Evolutionary conservation across 108 stramenopile genomes (phyloP).

Genomic region (Skeletonema costatum): DNA sequence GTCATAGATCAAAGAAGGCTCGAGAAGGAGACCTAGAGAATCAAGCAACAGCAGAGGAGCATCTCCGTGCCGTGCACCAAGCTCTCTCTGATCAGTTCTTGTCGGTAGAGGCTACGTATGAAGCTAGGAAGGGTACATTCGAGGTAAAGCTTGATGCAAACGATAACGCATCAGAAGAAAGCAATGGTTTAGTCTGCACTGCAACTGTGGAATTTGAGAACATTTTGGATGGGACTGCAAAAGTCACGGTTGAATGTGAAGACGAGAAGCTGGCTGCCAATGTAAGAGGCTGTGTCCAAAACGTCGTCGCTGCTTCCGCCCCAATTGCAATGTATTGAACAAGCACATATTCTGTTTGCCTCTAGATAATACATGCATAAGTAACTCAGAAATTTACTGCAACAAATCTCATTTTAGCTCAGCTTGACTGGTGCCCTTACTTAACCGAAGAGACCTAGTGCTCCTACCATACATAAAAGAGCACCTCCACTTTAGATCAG

Average conservation of each 20-base stretch:
- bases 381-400: no score
- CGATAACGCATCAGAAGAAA: slow-evolving; percentile 27
- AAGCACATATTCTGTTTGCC: background rate
- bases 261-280: slow-evolving; percentile 78
- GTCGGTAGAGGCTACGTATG: slow-evolving; percentile 78
- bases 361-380: background rate
- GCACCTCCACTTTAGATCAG: no score
- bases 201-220: slow-evolving; percentile 72
- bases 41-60: slow-evolving; percentile 53
- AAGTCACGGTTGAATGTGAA: slow-evolving; percentile 74
- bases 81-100: slow-evolving; percentile 79
- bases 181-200: slow-evolving; percentile 49
- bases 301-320: slow-evolving; percentile 55
- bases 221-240: slow-evolving; percentile 53
- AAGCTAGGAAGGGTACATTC: slow-evolving; percentile 69
- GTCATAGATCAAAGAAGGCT: slow-evolving; percentile 55
- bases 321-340: slow-evolving; percentile 28
- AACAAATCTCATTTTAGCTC: no score
- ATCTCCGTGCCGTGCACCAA: slow-evolving; percentile 57
- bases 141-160: slow-evolving; percentile 75
- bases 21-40: slow-evolving; percentile 27
- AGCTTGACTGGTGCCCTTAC: no score
- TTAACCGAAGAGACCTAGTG: no score
- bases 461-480: no score
- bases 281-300: slow-evolving; percentile 73